Conservation (phyloP, 2,329 filamentous ascomycete species). For the Aspergillus oerlinghausenensis region DNA sequence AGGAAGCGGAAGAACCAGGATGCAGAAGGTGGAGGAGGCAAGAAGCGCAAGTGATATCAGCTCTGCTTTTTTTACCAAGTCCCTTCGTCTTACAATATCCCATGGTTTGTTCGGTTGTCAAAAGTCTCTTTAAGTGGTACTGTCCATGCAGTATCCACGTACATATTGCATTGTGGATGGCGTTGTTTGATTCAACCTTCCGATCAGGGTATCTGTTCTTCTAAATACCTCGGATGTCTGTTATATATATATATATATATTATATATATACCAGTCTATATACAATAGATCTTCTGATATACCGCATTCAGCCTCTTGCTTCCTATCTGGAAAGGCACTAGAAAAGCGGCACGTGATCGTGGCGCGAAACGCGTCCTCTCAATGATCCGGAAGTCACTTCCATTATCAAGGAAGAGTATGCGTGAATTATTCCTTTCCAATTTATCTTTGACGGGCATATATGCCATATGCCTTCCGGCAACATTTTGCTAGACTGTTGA, state of each 20-base stretch:
- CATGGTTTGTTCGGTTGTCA: slow-evolving; percentile 17
- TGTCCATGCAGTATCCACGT: slow-evolving; percentile 15
- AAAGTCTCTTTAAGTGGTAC: slow-evolving; percentile 13
- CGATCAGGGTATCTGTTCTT: not conserved
- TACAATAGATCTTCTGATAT: not conserved
- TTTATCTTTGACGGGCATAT: not conserved
- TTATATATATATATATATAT: not conserved
- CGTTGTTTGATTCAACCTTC: slow-evolving; percentile 7
- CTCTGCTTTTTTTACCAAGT: slow-evolving; percentile 13
- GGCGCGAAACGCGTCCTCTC: slow-evolving; percentile 28
- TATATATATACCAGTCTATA: not conserved
- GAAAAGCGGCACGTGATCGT: slow-evolving; percentile 27
- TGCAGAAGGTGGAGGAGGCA: slow-evolving; percentile 47
- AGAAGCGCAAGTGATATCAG: slow-evolving; percentile 38
- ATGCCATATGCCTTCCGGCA: not conserved
- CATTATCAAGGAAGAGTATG: not conserved
- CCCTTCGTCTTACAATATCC: slow-evolving; percentile 19
- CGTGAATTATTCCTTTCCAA: not conserved
- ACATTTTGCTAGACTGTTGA: not conserved
- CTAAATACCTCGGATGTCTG: not conserved
- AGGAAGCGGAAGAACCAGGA: slow-evolving; percentile 64
- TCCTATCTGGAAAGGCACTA: not conserved
- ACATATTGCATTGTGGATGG: slow-evolving; percentile 20
- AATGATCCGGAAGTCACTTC: not conserved
- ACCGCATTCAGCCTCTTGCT: not conserved